Conservation (phyloP, 2,329 filamentous ascomycete genomes). For the Ophiocordyceps camponoti-rufipedis region DNA sequence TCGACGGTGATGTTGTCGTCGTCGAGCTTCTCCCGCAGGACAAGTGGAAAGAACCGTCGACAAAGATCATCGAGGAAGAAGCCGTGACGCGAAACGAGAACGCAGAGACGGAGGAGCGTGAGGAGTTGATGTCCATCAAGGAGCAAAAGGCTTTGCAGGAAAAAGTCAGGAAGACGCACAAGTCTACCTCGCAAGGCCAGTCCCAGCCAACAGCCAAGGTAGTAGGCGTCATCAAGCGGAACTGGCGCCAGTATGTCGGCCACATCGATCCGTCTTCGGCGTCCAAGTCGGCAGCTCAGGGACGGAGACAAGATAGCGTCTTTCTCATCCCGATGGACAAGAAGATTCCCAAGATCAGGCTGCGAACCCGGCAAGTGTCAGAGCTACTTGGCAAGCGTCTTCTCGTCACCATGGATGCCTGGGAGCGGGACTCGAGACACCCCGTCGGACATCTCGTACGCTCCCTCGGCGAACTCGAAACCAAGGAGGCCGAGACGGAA, state of each 20-base stretch:
- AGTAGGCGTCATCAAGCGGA: constrained; percentile 82
- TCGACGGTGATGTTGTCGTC: constrained; percentile 83
- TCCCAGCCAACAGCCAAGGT: constrained; percentile 84
- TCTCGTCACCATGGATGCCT: constrained; percentile 82
- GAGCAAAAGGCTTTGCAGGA: constrained; percentile 80
- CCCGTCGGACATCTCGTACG: constrained; percentile 88
- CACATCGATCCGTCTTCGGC: constrained; percentile 82
- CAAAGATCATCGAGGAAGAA: constrained; percentile 91
- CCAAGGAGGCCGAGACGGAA: constrained; percentile 94
- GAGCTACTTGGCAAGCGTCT: constrained; percentile 84
- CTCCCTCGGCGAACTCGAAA: constrained; percentile 82
- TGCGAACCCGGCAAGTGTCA: constrained; percentile 76
- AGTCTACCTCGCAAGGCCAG: constrained; percentile 53
- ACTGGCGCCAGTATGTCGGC: constrained; percentile 96
- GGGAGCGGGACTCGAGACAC: constrained; percentile 86
- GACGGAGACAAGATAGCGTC: constrained; percentile 74
- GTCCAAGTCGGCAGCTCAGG: constrained; percentile 52
- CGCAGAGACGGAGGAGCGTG: constrained; percentile 61
- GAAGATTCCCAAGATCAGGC: constrained; percentile 85
- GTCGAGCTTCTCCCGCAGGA: constrained; percentile 85
- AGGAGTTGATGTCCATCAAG: constrained; percentile 67
- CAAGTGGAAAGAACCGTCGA: constrained; percentile 93
- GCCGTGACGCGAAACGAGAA: constrained; percentile 84
- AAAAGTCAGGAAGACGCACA: constrained; percentile 74
- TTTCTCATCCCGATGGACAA: constrained; percentile 98